Percentiles rank a stretch among this genome's conserved stretches.
These are phyloP conservation scores for Pseudogymnoascus sp. DNA, from an alignment of 2,329 filamentous ascomycete species.

Conservation along the genomic window DNA sequence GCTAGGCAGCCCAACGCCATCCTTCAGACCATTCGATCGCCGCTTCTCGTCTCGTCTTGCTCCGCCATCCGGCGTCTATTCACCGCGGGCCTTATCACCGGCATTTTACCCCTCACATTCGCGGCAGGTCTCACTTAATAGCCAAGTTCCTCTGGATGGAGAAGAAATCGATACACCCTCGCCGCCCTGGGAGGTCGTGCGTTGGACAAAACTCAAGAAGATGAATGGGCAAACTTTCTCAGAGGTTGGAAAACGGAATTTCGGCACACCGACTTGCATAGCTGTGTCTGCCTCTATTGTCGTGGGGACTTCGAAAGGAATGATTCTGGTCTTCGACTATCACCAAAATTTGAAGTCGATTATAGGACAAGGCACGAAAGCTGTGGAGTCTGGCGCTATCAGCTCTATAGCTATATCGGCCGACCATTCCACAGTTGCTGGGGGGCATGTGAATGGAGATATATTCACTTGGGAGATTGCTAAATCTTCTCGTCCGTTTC, in stretches of 20 bases:
- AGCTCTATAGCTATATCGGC: constrained; percentile 85
- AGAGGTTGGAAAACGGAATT: constrained; percentile 83
- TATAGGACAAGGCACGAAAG: constrained; percentile 88
- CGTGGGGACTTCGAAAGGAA: constrained; percentile 86
- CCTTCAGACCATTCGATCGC: constrained; percentile 86
- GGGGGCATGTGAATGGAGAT: constrained; percentile 78
- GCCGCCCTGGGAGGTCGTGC: constrained; percentile 90
- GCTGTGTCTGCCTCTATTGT: constrained; percentile 82
- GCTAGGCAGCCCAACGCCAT: constrained; percentile 64
- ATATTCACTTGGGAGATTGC: constrained; percentile 97
- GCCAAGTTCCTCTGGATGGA: constrained; percentile 55
- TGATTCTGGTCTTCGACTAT: constrained; percentile 94
- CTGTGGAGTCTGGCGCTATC: constrained; percentile 81
- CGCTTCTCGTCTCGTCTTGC: constrained; percentile 82
- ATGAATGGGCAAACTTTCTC: constrained; percentile 86
- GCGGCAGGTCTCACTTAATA: constrained; percentile 70
- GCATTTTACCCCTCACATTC: constrained; percentile 71
- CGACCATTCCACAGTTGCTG: constrained; percentile 85
- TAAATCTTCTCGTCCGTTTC: constrained; percentile 74
- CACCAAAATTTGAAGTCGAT: constrained; percentile 92
- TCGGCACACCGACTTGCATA: constrained; percentile 84
- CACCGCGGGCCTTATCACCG: constrained; percentile 60
- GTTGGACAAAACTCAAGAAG: constrained; percentile 90
- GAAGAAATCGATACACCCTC: constrained; percentile 62
- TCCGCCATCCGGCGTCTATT: constrained; percentile 49